Evolutionary conservation across 768 basidiomycete genomes (phyloP).

Genomic region (Boletus tylopilopsis): DNA sequence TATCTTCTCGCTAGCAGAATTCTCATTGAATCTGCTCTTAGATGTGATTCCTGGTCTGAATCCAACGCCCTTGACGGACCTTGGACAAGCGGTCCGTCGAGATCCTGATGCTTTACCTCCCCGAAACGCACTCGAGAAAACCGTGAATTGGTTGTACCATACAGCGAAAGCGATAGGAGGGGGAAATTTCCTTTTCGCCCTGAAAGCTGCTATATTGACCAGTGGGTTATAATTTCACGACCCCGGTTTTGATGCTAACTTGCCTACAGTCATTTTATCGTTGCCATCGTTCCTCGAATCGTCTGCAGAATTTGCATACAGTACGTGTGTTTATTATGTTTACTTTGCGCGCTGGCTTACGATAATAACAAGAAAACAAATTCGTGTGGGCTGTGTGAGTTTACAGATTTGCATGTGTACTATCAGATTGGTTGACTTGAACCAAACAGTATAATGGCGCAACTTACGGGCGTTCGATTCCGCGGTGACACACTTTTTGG

Average conservation of each 20-base stretch:
- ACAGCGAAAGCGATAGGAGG: slow-evolving; percentile 37
- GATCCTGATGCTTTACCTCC: slow-evolving; percentile 78
- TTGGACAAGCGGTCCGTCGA: slow-evolving; percentile 53
- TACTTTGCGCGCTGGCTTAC: too few species aligned
- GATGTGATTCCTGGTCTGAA: slow-evolving; percentile 59
- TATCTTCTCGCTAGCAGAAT: background rate
- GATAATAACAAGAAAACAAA: slow-evolving; percentile 42
- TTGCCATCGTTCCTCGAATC: slow-evolving; percentile 55
- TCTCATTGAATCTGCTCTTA: background rate
- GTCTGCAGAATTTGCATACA: slow-evolving; percentile 54
- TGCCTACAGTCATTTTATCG: slow-evolving; percentile 42
- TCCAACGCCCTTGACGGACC: slow-evolving; percentile 39
- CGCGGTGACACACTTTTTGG: slow-evolving; percentile 72
- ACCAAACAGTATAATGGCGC: slow-evolving; percentile 60
- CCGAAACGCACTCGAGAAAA: slow-evolving; percentile 48
- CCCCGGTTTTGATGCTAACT: background rate
- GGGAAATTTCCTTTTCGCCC: slow-evolving; percentile 63
- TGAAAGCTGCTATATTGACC: slow-evolving; percentile 67
- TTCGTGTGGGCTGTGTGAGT: slow-evolving; percentile 71
- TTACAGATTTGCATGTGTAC: background rate
- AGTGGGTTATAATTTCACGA: slow-evolving; percentile 32
- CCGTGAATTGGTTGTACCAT: slow-evolving; percentile 45
- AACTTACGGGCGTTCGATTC: slow-evolving; percentile 65
- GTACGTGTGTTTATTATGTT: slow-evolving; percentile 32
- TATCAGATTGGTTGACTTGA: background rate